These are phyloP conservation scores for Tolypocladium endophyticum DNA, from an alignment of 2,329 filamentous ascomycete species.

Conservation along the genomic window DNA sequence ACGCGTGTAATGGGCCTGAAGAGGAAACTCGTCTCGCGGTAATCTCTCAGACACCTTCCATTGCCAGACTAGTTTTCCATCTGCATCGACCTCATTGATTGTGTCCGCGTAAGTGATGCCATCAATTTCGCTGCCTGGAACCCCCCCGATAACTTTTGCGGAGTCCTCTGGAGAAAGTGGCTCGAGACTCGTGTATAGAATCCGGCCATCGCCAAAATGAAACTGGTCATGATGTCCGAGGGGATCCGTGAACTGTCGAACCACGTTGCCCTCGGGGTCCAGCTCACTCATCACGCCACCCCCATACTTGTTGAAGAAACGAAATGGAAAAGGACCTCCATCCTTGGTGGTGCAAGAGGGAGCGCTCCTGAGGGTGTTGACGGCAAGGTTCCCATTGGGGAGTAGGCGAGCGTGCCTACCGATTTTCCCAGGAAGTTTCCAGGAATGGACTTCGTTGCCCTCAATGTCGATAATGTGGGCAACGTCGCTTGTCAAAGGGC, in stretches of 20 bases:
- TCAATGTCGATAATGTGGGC: neutral
- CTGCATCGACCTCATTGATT: neutral
- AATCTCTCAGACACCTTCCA: neutral
- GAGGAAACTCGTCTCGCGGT: neutral
- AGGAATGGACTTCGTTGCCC: neutral
- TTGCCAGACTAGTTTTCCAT: neutral
- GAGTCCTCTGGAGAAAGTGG: neutral
- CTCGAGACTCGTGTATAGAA: neutral
- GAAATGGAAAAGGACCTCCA: neutral
- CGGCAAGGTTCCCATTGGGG: neutral
- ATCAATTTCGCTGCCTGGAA: neutral
- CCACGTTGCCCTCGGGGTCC: neutral
- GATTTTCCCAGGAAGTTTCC: neutral
- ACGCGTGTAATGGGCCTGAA: neutral
- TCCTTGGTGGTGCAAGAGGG: neutral
- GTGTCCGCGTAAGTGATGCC: neutral
- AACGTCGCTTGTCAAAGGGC: neutral
- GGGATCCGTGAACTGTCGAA: neutral
- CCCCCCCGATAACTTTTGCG: neutral
- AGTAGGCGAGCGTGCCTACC: neutral
- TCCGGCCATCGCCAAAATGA: neutral
- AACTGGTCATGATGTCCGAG: neutral
- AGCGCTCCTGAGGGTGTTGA: neutral
- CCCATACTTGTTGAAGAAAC: neutral
- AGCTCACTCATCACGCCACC: neutral